A percentile compares a stretch with the other conserved stretches of the same genome.
phyloP scores from a whole-genome alignment of 2,329 filamentous ascomycete genomes.

The Alternaria brassicicola region DNA sequence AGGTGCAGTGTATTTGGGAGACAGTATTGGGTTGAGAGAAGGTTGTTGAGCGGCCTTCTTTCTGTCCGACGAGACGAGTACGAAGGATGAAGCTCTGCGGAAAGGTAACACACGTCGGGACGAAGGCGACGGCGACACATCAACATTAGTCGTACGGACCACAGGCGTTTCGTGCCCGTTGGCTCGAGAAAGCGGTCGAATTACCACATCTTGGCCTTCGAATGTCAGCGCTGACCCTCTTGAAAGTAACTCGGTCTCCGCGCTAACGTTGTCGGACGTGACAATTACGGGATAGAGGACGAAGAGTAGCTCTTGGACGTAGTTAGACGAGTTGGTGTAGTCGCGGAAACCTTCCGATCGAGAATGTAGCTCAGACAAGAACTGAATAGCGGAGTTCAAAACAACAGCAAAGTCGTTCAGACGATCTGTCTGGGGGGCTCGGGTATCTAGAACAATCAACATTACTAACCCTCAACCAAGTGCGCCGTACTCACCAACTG shows the following conservation, averaged over 20 bases:
- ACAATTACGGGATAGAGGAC: conserved; percentile 88
- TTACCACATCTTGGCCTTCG: conserved; percentile 82
- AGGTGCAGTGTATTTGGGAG: conserved; percentile 60
- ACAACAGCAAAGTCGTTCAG: conserved; percentile 67
- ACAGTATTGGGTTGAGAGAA: conserved; percentile 67
- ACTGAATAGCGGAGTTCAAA: conserved; percentile 77
- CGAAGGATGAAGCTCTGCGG: conserved; percentile 85
- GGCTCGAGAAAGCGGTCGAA: conserved; percentile 72
- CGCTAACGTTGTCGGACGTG: conserved; percentile 79
- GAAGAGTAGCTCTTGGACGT: conserved; percentile 77
- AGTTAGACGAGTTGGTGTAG: conserved; percentile 79
- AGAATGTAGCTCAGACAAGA: conserved; percentile 78
- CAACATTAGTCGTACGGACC: conserved; percentile 72
- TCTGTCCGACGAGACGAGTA: conserved; percentile 78
- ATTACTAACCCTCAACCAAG: background rate
- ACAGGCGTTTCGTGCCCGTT: conserved; percentile 66
- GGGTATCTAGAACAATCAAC: conserved; percentile 39
- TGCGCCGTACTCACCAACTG: conserved; percentile 32
- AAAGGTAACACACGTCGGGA: conserved; percentile 65
- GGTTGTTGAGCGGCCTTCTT: conserved; percentile 62
- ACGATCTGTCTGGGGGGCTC: conserved; percentile 42
- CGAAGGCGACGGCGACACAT: conserved; percentile 39
- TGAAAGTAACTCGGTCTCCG: conserved; percentile 86
- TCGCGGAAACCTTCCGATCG: conserved; percentile 80
- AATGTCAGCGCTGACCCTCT: conserved; percentile 81